These are phyloP conservation scores for Nakataea oryzae DNA, from an alignment of 2,329 filamentous ascomycete species.

Conservation along the genomic window DNA sequence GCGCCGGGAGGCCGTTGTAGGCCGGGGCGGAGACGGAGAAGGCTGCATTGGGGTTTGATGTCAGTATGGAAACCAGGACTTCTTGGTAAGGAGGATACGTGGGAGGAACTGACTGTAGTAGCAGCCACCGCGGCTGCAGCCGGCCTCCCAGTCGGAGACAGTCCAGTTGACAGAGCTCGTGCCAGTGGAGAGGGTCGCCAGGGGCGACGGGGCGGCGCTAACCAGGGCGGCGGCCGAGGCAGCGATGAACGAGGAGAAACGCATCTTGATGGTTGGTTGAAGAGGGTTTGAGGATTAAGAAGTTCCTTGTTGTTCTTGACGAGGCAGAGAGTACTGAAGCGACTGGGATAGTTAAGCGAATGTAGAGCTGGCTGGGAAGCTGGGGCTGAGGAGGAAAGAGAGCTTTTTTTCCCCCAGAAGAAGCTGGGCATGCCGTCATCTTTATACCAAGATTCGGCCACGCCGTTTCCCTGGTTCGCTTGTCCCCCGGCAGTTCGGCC, in stretches of 20 bases:
- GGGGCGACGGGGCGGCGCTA: neutral
- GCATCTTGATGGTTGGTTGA: neutral
- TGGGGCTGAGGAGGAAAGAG: neutral
- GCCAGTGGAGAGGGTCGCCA: neutral
- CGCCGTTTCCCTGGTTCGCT: too few species aligned
- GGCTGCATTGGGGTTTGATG: too few species aligned
- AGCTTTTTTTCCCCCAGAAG: neutral
- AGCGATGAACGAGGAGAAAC: neutral
- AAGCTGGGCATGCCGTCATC: neutral
- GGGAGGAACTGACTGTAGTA: constrained; percentile 3
- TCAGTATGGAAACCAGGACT: too few species aligned
- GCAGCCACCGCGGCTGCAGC: constrained; percentile 3
- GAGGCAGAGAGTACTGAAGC: neutral
- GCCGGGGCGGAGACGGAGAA: neutral
- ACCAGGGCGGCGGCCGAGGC: neutral
- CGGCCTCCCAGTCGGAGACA: constrained; percentile 6
- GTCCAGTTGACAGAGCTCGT: constrained; percentile 5
- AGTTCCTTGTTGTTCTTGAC: too few species aligned
- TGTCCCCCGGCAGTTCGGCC: neutral
- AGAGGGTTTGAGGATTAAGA: neutral
- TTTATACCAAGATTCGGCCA: neutral
- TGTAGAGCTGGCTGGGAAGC: neutral
- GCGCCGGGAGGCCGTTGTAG: neutral
- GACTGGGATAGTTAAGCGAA: neutral
- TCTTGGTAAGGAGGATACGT: too few species aligned